Evolutionary conservation across 2,329 filamentous ascomycete genomes (phyloP).

Genomic region (Claviceps spartinae): DNA sequence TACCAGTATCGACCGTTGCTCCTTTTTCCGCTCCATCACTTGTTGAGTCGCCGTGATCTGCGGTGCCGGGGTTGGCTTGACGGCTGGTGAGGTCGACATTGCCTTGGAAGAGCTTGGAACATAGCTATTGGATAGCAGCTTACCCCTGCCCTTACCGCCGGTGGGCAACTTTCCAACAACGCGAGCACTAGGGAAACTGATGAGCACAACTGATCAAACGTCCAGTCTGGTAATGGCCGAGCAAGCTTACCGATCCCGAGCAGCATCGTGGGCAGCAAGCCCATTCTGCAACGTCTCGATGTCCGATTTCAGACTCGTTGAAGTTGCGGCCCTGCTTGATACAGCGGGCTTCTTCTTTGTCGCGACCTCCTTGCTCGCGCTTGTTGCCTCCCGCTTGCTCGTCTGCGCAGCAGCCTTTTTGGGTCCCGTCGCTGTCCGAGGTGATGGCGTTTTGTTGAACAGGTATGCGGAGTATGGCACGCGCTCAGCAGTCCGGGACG

Average conservation of each 20-base stretch:
- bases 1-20: conserved; percentile 38
- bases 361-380: conserved; percentile 16
- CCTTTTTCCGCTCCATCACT: conserved; percentile 38
- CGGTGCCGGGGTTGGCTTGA: conserved; percentile 38
- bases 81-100: conserved; percentile 40
- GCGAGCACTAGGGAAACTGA: conserved; percentile 16
- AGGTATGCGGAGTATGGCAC: conserved; percentile 39
- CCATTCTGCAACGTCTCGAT: conserved; percentile 34
- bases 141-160: conserved; percentile 26
- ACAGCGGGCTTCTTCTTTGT: conserved; percentile 18
- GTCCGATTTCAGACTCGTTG: conserved; percentile 33
- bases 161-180: conserved; percentile 21
- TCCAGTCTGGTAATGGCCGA: background rate
- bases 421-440: conserved; percentile 7
- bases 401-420: conserved; percentile 14
- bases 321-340: conserved; percentile 21
- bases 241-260: conserved; percentile 21
- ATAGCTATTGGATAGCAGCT: conserved; percentile 25
- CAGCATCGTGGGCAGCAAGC: conserved; percentile 21
- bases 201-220: conserved; percentile 13
- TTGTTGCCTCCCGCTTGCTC: too few relatives aligned
- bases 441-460: conserved; percentile 26
- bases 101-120: conserved; percentile 21
- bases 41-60: conserved; percentile 37
- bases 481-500: conserved; percentile 31